Conservation (phyloP, 2,329 filamentous ascomycete species). For the Proliferodiscus dingleyae region DNA sequence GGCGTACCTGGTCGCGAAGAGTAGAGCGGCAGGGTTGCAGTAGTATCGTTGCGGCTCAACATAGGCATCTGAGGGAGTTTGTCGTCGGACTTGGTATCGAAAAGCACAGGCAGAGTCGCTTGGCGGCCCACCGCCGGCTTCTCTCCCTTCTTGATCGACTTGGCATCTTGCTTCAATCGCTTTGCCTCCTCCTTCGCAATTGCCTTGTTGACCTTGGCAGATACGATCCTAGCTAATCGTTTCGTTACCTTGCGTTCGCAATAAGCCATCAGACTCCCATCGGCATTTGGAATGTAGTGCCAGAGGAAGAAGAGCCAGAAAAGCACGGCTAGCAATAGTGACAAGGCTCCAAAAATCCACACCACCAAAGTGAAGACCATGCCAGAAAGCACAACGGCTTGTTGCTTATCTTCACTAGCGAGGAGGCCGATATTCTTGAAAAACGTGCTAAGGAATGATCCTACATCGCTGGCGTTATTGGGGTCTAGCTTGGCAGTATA, state of each 20-base stretch:
- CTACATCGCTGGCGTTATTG: constrained; percentile 46
- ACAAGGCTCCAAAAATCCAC: constrained; percentile 78
- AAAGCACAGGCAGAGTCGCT: constrained; percentile 64
- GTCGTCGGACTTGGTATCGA: constrained; percentile 46
- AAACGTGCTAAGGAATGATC: constrained; percentile 66
- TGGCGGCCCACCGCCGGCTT: constrained; percentile 45
- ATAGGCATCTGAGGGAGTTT: constrained; percentile 55
- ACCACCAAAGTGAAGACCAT: constrained; percentile 91
- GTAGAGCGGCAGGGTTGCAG: constrained; percentile 58
- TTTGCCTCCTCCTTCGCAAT: constrained; percentile 70
- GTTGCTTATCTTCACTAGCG: constrained; percentile 67
- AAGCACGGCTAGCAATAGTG: constrained; percentile 66
- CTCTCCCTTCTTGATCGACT: constrained; percentile 50
- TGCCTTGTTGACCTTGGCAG: constrained; percentile 81
- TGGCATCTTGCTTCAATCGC: constrained; percentile 44
- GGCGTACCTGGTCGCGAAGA: constrained; percentile 54
- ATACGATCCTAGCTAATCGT: constrained; percentile 77
- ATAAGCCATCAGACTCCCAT: constrained; percentile 77
- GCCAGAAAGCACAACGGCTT: constrained; percentile 77
- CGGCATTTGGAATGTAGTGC: constrained; percentile 79
- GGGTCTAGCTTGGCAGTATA: constrained; percentile 71
- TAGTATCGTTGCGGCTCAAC: constrained; percentile 55
- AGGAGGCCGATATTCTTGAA: constrained; percentile 76
- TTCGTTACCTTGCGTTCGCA: constrained; percentile 90
- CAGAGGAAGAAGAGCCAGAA: constrained; percentile 88